Base-by-base conservation (phyloP, 805 yeast species). In the Nakazawaea ishiwadae region DNA sequence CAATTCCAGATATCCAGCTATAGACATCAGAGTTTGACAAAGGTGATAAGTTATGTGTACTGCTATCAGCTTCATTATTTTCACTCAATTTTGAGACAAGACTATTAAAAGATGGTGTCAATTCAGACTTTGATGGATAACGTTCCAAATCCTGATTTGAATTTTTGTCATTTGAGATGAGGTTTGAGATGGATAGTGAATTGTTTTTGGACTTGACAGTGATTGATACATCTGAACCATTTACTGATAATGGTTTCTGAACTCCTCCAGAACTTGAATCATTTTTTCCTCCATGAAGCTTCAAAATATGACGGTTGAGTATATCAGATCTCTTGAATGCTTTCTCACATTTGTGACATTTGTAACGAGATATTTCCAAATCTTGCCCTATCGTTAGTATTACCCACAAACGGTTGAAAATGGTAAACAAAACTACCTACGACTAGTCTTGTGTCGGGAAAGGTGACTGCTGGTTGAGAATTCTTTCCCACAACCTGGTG, bases 251-350 rank as follows among this genome's bases (percentile, higher is more conserved):
- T 39, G 36, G 26, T n/a, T n/a, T n/a, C n/a, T n/a, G n/a, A n/a
- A n/a, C n/a, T n/a, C n/a, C n/a, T n/a, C n/a, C n/a, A n/a, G n/a
- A n/a, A n/a, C n/a, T n/a, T n/a, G n/a, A n/a, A n/a, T n/a, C n/a
- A n/a, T n/a, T n/a, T n/a, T n/a, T n/a, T n/a, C n/a, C n/a, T n/a
- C n/a, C n/a, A 27, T 29, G 39, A 23, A 41, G 33, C 7, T 19
- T 42, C n/a, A n/a, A n/a, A 20, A 45, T n/a, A 24, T 38, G 41
- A n/a, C 41, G 30, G 31, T 38, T 26, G 12, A 38, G 28, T 10
- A 45, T 35, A 31, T 45, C 48, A 6, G 46, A 38, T 29, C 48
- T 19, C 19, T 35, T 32, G 26, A 34, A 45, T 14, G 23, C 24
- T 14, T 21, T 31, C 11, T 38, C 40, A 29, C 48, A 45, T 15